phyloP scores from a whole-genome alignment of 306 rosid species.

The Medicago lupulina region DNA sequence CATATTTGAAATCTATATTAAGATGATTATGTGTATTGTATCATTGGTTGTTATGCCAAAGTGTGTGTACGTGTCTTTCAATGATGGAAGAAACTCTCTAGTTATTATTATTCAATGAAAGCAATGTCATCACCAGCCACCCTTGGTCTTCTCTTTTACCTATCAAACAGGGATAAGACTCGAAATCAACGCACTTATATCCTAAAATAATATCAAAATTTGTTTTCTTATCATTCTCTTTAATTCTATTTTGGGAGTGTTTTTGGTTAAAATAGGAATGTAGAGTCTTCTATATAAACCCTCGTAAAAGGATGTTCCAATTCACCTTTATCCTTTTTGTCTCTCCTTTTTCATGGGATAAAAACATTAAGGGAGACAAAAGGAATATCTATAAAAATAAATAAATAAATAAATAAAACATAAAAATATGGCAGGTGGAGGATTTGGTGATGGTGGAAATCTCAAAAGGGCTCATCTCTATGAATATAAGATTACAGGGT shows the following conservation, averaged over 20 bases:
- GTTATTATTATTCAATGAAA: not conserved
- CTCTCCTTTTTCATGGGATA: not conserved
- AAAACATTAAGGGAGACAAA: not conserved
- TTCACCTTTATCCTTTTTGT: not conserved
- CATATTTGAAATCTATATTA: too few species aligned
- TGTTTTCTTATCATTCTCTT: not conserved
- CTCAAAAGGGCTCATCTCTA: conserved; percentile 74
- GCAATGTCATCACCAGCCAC: not conserved
- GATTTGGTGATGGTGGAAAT: conserved; percentile 37
- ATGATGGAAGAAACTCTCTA: not conserved
- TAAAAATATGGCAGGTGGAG: conserved; percentile 73
- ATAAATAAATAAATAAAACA: not conserved
- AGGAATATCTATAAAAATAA: not conserved
- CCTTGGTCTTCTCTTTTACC: not conserved
- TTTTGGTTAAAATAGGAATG: conserved; percentile 3
- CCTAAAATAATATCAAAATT: not conserved
- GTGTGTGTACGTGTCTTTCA: not conserved
- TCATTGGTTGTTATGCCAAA: not conserved
- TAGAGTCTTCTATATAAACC: conserved; percentile 21
- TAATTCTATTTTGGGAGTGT: not conserved
- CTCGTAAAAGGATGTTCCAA: not conserved
- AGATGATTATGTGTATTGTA: not conserved
- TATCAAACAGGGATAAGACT: not conserved
- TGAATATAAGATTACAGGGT: conserved; percentile 65
- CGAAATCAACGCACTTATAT: not conserved